A percentile compares a stretch with the other conserved stretches of the same genome.
Conservation (phyloP, 805 yeast genomes). For the Zygosaccharomyces siamensis region DNA sequence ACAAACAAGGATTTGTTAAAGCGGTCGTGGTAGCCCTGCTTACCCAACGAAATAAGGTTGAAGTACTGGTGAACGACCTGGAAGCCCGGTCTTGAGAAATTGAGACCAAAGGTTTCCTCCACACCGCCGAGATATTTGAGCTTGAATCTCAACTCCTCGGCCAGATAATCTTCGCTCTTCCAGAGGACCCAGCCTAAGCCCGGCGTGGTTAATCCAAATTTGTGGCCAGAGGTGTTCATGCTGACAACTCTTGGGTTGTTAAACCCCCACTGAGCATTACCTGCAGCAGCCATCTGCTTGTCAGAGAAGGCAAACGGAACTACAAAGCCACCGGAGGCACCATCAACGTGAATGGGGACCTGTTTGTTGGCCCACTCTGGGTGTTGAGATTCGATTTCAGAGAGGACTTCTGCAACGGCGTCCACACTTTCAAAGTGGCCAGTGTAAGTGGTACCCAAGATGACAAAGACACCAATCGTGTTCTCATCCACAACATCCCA, state of each 20-base stretch:
- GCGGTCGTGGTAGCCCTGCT: conserved; percentile 59
- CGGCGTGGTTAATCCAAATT: conserved; percentile 84
- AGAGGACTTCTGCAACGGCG: conserved; percentile 57
- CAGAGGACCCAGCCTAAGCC: conserved; percentile 93
- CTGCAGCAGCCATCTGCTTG: conserved; percentile 35
- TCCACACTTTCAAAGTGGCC: conserved; percentile 84
- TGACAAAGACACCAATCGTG: conserved; percentile 86
- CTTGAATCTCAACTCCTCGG: conserved; percentile 68
- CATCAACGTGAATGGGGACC: conserved; percentile 88
- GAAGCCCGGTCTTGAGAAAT: conserved; percentile 90
- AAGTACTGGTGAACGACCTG: conserved; percentile 86
- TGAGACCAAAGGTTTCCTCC: conserved; percentile 80
- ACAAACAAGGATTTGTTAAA: conserved; percentile 62
- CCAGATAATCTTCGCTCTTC: conserved; percentile 60
- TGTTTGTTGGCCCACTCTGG: conserved; percentile 39
- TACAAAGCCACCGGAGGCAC: conserved; percentile 85
- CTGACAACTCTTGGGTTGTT: conserved; percentile 68
- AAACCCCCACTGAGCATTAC: conserved; percentile 64
- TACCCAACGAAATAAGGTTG: conserved; percentile 68
- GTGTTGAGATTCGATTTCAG: conserved; percentile 47
- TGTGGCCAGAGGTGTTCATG: conserved; percentile 89
- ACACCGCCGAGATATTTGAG: conserved; percentile 82
- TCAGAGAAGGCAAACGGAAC: conserved; percentile 82
- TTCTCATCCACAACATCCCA: conserved; percentile 74
- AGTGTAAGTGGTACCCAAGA: conserved; percentile 87